Conservation (phyloP, 306 rosid species). For the Castanospermum australe region DNA sequence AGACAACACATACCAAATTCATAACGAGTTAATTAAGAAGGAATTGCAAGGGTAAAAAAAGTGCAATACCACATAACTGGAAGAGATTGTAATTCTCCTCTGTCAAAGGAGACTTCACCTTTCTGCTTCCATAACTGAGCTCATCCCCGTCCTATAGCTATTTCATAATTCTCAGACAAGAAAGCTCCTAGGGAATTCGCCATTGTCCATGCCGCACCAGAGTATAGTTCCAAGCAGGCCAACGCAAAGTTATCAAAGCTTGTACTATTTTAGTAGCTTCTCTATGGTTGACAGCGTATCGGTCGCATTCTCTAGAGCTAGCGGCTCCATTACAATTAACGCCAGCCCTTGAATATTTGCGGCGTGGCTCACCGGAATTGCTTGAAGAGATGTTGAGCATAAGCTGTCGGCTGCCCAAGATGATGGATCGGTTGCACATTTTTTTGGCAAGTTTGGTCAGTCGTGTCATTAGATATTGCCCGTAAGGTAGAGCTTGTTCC, state of each 20-base stretch:
- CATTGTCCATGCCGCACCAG: slow-evolving; percentile 43
- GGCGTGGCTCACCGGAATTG: slow-evolving; percentile 42
- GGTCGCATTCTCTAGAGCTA: slow-evolving; percentile 50
- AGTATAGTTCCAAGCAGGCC: slow-evolving; percentile 47
- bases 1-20: background rate
- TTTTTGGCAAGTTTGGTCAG: slow-evolving; percentile 48
- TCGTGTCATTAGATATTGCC: slow-evolving; percentile 27
- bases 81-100: slow-evolving; percentile 51
- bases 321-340: slow-evolving; percentile 57
- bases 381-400: slow-evolving; percentile 45
- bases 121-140: slow-evolving; percentile 58
- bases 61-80: slow-evolving; percentile 58
- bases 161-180: slow-evolving; percentile 37
- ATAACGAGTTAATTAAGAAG: background rate
- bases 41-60: slow-evolving; percentile 25
- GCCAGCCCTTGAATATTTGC: slow-evolving; percentile 58
- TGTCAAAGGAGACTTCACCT: slow-evolving; percentile 57
- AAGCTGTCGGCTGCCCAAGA: slow-evolving; percentile 34
- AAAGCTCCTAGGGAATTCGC: slow-evolving; percentile 42
- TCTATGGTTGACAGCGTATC: slow-evolving; percentile 34
- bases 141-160: slow-evolving; percentile 34
- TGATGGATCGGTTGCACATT: slow-evolving; percentile 44
- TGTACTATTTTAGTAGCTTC: slow-evolving; percentile 22
- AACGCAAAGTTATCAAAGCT: slow-evolving; percentile 4
- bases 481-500: background rate